Base-by-base conservation (phyloP, 2,329 filamentous ascomycete species). In the Penicillium crustosum region DNA sequence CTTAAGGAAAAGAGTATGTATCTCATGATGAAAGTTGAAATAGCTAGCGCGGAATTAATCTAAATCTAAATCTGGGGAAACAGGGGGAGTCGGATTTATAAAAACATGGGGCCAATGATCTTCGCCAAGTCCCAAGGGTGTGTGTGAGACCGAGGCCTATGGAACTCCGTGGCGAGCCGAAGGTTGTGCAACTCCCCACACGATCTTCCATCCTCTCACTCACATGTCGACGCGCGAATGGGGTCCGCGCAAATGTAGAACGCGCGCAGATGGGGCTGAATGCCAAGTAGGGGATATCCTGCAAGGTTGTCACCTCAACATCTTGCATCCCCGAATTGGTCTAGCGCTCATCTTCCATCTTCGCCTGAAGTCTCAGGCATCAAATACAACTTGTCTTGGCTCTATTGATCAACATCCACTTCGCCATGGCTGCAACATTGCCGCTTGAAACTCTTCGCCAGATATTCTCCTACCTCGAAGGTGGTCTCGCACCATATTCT, bases 1-100 rank as follows among this genome's bases (percentile, higher is more conserved):
- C 71, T 70, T 31, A 75, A 62, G 13, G 70, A 63, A 33, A 68
- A 71, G 4, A 75, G 65, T 31, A 72, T 25, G 33, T 64, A 57
- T 56, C 61, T 68, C 61, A 69, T 69, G 23, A 23, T 64, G 19
- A 48, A 29, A 41, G 13, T 39, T 12, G 35, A 31, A 25, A 19
- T 15, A 25, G 6, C 6, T 17, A 25, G 25, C 23, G 3, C 13
- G 31, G 3, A 21, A 23, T 17, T 4, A 8, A 33, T 33, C 5
- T 10, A 23, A 8, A 33, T 33, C 5, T 10, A 23, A 19, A 33
- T 21, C 23, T 27, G 23, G 33, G 25, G 13, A 9, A n/a, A 33
- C 19, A 35, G 8, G 15, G 19, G 25, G 1, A 8, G 4, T 6
- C n/a, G 10, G 19, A 6, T 2, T 33, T 49, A 49, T 49, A 48